Conservation (phyloP, 2,329 filamentous ascomycete species). For the Didymellaceae sp. region DNA sequence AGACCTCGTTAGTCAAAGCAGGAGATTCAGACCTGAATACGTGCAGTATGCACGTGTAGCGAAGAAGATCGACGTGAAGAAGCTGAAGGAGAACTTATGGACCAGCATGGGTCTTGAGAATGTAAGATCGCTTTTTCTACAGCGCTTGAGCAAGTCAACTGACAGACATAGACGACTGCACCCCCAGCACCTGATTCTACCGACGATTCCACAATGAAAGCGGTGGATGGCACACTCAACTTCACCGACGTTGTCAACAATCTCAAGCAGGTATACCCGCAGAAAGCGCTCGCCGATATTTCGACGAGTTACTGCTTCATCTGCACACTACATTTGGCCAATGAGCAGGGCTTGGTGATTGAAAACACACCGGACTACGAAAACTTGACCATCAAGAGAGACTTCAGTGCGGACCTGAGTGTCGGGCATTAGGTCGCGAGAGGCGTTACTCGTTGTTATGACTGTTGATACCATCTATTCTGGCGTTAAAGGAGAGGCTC, state of each 20-base stretch:
- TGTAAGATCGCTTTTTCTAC: constrained; percentile 35
- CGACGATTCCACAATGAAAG: constrained; percentile 45
- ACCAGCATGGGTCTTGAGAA: constrained; percentile 63
- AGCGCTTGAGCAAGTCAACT: not conserved
- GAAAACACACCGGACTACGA: constrained; percentile 63
- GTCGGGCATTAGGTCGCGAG: constrained; percentile 20
- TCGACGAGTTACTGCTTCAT: constrained; percentile 95
- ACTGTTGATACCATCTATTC: constrained; percentile 6
- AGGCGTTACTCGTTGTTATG: not conserved
- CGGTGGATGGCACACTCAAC: constrained; percentile 66
- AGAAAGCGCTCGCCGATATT: constrained; percentile 87
- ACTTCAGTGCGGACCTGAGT: constrained; percentile 52
- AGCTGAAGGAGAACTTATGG: constrained; percentile 71
- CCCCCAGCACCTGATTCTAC: constrained; percentile 22
- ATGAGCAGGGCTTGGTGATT: constrained; percentile 87
- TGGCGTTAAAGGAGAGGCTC: constrained; percentile 2
- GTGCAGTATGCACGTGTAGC: constrained; percentile 70
- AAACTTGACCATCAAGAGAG: constrained; percentile 57
- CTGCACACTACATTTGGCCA: constrained; percentile 85
- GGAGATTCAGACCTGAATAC: constrained; percentile 67
- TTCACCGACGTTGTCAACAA: constrained; percentile 94
- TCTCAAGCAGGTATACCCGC: constrained; percentile 83
- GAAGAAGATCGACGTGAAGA: constrained; percentile 70
- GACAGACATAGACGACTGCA: constrained; percentile 23
- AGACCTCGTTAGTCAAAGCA: constrained; percentile 67